Conservation (phyloP, 2,329 filamentous ascomycete species). For the Whalleya microplaca region DNA sequence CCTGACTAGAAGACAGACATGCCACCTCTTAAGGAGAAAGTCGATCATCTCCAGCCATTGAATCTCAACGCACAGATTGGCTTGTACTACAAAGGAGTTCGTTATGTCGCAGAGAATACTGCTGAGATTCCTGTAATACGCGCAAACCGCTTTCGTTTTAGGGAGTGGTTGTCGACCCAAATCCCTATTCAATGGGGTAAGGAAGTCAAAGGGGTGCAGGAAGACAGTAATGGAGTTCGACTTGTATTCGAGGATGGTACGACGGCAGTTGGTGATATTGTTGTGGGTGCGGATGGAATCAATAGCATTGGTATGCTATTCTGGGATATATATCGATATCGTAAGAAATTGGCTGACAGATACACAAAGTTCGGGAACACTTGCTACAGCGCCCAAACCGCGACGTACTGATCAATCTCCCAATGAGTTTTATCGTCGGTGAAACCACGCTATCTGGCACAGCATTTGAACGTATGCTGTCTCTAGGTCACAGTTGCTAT, state of each 20-base stretch:
- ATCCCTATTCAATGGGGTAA: constrained; percentile 35
- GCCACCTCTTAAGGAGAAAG: constrained; percentile 17
- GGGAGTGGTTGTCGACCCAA: constrained; percentile 31
- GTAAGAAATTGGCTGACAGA: background rate
- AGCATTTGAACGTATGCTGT: constrained; percentile 32
- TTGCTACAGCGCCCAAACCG: constrained; percentile 23
- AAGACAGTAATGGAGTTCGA: constrained; percentile 17
- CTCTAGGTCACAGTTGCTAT: constrained; percentile 33
- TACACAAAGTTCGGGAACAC: constrained; percentile 26
- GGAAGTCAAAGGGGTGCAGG: constrained; percentile 21
- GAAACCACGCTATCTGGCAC: constrained; percentile 29
- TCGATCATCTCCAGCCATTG: constrained; percentile 19
- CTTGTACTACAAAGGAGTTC: constrained; percentile 8
- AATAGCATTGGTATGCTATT: constrained; percentile 29
- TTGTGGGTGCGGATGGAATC: constrained; percentile 35
- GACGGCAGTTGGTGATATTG: constrained; percentile 28
- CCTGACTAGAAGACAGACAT: constrained; percentile 8
- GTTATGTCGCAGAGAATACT: constrained; percentile 5
- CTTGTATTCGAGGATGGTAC: constrained; percentile 34
- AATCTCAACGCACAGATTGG: constrained; percentile 15
- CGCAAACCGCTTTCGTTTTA: constrained; percentile 27
- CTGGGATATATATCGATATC: background rate
- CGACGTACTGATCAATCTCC: constrained; percentile 23
- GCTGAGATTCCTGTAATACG: constrained; percentile 19
- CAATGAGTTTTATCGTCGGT: constrained; percentile 27